Percentiles rank a stretch among this genome's conserved stretches.
phyloP scores from a whole-genome alignment of 2,329 filamentous ascomycete species.

The Stagonosporopsis vannaccii region DNA sequence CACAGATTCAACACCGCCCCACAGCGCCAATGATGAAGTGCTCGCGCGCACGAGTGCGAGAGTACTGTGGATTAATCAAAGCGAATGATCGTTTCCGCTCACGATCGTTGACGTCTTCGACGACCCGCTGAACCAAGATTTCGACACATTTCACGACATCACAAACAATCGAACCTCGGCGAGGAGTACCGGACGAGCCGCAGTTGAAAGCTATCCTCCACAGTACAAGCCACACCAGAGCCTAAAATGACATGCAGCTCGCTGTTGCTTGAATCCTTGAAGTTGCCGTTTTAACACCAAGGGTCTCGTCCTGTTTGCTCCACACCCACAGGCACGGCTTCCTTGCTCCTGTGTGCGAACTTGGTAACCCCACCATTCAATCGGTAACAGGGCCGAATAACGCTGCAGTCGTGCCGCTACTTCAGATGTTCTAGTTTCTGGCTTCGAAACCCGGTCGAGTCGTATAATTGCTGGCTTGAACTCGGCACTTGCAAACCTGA shows the following conservation, averaged over 20 bases:
- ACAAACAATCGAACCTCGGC: constrained; percentile 20
- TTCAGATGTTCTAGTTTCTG: not conserved
- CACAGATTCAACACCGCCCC: constrained; percentile 13
- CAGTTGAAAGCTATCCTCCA: constrained; percentile 24
- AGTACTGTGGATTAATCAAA: not conserved
- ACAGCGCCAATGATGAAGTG: constrained; percentile 9
- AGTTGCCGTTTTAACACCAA: constrained; percentile 15
- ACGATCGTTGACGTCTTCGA: constrained; percentile 13
- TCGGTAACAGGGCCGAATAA: not conserved
- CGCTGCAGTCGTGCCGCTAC: constrained; percentile 2
- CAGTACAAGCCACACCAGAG: constrained; percentile 17
- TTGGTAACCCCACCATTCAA: constrained; percentile 24
- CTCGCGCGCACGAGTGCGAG: constrained; percentile 1
- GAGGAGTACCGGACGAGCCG: constrained; percentile 26
- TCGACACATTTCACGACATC: constrained; percentile 6
- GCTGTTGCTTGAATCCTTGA: constrained; percentile 21
- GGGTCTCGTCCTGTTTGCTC: constrained; percentile 30
- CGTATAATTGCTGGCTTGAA: constrained; percentile 10
- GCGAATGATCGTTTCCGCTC: not conserved
- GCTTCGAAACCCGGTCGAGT: not conserved
- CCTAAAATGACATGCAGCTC: constrained; percentile 37
- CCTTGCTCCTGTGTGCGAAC: constrained; percentile 14
- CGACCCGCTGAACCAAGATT: constrained; percentile 8
- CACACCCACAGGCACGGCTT: constrained; percentile 23
- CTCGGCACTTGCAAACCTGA: not conserved